These are phyloP conservation scores for Kwoniella dejecticola DNA, from an alignment of 768 basidiomycete species.

Conservation along the genomic window DNA sequence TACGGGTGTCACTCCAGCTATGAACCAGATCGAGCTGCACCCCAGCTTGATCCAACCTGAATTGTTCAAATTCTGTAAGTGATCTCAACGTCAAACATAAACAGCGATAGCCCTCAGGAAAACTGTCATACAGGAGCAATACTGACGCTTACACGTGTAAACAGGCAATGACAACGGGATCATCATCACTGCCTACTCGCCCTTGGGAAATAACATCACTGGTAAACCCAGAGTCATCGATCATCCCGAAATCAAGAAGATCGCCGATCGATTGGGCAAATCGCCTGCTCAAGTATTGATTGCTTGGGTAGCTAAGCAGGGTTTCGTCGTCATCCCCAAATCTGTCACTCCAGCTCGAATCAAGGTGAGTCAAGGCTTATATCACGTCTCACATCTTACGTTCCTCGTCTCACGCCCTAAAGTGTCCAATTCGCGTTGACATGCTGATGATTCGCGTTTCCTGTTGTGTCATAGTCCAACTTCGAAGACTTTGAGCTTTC, in stretches of 20 bases:
- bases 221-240: constrained; percentile 70
- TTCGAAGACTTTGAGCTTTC: constrained; percentile 72
- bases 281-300: constrained; percentile 79
- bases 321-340: constrained; percentile 83
- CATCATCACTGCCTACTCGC: constrained; percentile 47
- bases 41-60: constrained; percentile 57
- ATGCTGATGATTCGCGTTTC: constrained; percentile 4
- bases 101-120: too few species aligned
- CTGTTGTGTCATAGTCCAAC: constrained; percentile 61
- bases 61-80: constrained; percentile 36
- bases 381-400: too few species aligned
- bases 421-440: too few species aligned
- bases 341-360: constrained; percentile 63
- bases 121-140: neutral
- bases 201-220: constrained; percentile 46
- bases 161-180: constrained; percentile 46
- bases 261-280: constrained; percentile 67
- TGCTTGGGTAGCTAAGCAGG: constrained; percentile 75
- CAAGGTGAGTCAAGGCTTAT: constrained; percentile 50
- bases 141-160: neutral
- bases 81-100: too few species aligned
- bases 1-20: constrained; percentile 73
- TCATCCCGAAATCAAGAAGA: constrained; percentile 63
- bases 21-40: constrained; percentile 83
- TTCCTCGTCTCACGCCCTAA: too few species aligned